Evolutionary conservation across 2,329 filamentous ascomycete species (phyloP).

Genomic region (Beauveria australis): DNA sequence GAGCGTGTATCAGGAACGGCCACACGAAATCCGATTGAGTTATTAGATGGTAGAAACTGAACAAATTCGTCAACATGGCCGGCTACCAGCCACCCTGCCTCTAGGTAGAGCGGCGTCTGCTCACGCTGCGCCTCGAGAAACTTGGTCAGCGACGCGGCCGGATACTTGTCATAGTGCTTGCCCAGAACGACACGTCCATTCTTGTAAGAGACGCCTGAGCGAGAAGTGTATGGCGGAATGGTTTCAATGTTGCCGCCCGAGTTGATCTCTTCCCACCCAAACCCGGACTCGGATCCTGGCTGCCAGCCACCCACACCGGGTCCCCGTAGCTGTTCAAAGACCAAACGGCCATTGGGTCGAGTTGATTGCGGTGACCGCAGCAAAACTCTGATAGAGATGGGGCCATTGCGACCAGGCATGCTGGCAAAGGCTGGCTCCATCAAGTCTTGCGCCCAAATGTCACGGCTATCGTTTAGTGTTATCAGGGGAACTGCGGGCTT

Average conservation of each 20-base stretch:
- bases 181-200: conserved; percentile 8
- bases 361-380: conserved; percentile 15
- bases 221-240: conserved; percentile 20
- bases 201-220: neutral
- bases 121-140: conserved; percentile 21
- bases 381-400: conserved; percentile 21
- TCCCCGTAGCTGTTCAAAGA: neutral
- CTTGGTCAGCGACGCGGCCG: conserved; percentile 15
- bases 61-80: conserved; percentile 29
- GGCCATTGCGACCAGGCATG: conserved; percentile 24
- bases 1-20: neutral
- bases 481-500: neutral
- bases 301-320: conserved; percentile 23
- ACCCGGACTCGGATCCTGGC: conserved; percentile 11
- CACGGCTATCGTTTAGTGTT: conserved; percentile 4
- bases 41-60: neutral
- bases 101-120: conserved; percentile 23
- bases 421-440: conserved; percentile 26
- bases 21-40: neutral
- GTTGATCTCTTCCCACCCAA: conserved; percentile 14
- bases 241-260: conserved; percentile 23
- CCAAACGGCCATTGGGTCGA: neutral
- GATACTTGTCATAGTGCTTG: conserved; percentile 11
- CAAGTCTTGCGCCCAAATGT: conserved; percentile 29
- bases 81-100: conserved; percentile 23